A percentile compares a stretch with the other conserved stretches of the same genome.
Evolutionary conservation across 768 basidiomycete genomes (phyloP).

Genomic region (Lentinula lateritia): DNA sequence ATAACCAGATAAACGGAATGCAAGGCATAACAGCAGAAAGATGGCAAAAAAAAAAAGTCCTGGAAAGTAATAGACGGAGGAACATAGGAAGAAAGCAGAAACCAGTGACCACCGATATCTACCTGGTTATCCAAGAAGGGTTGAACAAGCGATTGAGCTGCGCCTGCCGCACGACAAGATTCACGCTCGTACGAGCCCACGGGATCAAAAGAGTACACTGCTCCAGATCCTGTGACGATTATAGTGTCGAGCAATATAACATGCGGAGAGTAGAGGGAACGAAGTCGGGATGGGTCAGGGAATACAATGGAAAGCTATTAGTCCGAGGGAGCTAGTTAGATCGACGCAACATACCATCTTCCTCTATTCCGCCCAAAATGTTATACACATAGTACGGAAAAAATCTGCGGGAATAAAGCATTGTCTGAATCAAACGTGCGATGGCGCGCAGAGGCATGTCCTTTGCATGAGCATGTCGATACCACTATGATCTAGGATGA

Average conservation of each 20-base stretch:
- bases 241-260: constrained; percentile 2
- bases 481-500: constrained; percentile 61
- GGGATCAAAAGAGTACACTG: constrained; percentile 99
- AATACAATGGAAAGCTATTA: constrained; percentile 12
- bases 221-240: constrained; percentile 67
- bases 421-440: constrained; percentile 96
- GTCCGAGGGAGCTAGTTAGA: constrained; percentile 7
- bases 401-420: constrained; percentile 93
- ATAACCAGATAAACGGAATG: too few relatives aligned
- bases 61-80: constrained; percentile 3
- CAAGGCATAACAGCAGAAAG: background rate
- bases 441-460: constrained; percentile 96
- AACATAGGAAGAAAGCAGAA: constrained; percentile 15
- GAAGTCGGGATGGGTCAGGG: constrained; percentile 15
- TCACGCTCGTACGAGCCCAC: constrained; percentile 98
- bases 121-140: constrained; percentile 99
- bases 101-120: constrained; percentile 22
- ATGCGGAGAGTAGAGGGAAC: constrained; percentile 9
- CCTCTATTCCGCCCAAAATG: constrained; percentile 93
- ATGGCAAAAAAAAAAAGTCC: background rate
- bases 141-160: constrained; percentile 91
- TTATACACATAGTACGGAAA: constrained; percentile 99
- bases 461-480: constrained; percentile 93
- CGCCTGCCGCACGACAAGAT: constrained; percentile 92
- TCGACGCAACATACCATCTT: constrained; percentile 69